A percentile compares a stretch with the other conserved stretches of the same genome.
phyloP scores from a whole-genome alignment of 495 filamentous ascomycete species.

The Daldinia decipiens region DNA sequence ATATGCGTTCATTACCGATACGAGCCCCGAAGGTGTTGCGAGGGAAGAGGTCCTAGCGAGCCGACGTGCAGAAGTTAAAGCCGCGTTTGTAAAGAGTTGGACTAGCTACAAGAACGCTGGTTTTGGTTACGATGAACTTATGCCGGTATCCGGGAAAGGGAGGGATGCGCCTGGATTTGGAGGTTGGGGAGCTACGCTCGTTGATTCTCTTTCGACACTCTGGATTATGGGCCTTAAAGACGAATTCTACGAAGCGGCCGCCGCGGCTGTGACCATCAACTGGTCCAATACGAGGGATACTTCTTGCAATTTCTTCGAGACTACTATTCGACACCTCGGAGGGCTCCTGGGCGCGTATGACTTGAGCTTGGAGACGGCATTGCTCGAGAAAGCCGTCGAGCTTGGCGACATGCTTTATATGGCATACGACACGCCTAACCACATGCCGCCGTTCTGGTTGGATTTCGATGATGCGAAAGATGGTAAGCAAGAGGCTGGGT shows the following conservation, averaged over 20 bases:
- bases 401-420: conserved; percentile 85
- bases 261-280: conserved; percentile 79
- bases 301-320: conserved; percentile 79
- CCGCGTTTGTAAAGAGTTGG: conserved; percentile 79
- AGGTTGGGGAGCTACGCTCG: conserved; percentile 92
- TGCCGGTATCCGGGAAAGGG: conserved; percentile 64
- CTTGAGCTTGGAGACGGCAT: conserved; percentile 70
- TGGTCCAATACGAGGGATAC: conserved; percentile 74
- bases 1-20: conserved; percentile 50
- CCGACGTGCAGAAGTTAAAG: conserved; percentile 66
- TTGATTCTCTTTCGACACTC: conserved; percentile 89
- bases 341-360: conserved; percentile 82
- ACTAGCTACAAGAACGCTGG: conserved; percentile 77
- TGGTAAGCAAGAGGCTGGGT: conserved; percentile 49
- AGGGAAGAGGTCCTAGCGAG: conserved; percentile 55
- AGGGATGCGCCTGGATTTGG: conserved; percentile 78
- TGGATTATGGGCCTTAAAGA: conserved; percentile 94
- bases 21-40: conserved; percentile 44
- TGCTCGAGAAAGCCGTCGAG: conserved; percentile 83
- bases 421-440: conserved; percentile 91
- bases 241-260: conserved; percentile 90
- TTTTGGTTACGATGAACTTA: conserved; percentile 81
- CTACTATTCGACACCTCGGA: conserved; percentile 81
- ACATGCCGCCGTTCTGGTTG: conserved; percentile 84
- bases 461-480: conserved; percentile 52